A percentile compares a stretch with the other conserved stretches of the same genome.
Evolutionary conservation across 306 rosid species (phyloP).

Genomic region (Coriaria nepalensis): DNA sequence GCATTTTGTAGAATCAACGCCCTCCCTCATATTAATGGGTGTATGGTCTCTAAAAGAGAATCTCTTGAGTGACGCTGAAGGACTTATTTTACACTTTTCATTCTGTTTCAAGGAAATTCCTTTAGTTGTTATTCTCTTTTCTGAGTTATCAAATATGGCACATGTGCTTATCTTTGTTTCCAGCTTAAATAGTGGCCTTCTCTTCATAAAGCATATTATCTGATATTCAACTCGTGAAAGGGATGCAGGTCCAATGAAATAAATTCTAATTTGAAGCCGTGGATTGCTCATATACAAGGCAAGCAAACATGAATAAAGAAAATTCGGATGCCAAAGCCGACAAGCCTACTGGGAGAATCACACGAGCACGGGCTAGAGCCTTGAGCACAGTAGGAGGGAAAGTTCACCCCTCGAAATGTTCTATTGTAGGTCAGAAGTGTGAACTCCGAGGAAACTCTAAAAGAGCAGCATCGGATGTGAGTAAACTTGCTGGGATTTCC

Average conservation of each 20-base stretch:
- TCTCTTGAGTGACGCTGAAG: too few relatives aligned
- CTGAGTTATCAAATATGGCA: too few relatives aligned
- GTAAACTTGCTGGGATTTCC: conserved; percentile 18
- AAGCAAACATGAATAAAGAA: conserved; percentile 43
- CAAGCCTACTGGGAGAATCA: conserved; percentile 43
- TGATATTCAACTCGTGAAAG: conserved; percentile 16
- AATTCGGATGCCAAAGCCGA: conserved; percentile 33
- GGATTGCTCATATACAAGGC: conserved; percentile 41
- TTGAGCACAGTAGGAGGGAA: conserved; percentile 25
- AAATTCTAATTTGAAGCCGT: conserved; percentile 16
- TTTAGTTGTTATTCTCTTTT: too few relatives aligned
- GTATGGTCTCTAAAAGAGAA: too few relatives aligned
- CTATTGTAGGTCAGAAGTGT: conserved; percentile 26
- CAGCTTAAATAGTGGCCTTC: not conserved
- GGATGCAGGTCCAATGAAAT: conserved; percentile 39
- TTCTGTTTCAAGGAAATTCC: too few relatives aligned
- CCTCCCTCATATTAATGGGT: too few relatives aligned
- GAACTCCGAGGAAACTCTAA: conserved; percentile 26
- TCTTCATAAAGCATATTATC: not conserved
- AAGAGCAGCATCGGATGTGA: conserved; percentile 41
- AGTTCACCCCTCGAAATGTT: conserved; percentile 29
- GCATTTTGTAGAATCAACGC: too few relatives aligned
- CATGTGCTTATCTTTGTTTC: not conserved
- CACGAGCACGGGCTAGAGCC: conserved; percentile 69
- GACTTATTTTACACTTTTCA: too few relatives aligned